A percentile compares a stretch with the other conserved stretches of the same genome.
phyloP scores from a whole-genome alignment of 2,329 filamentous ascomycete species.

The Xylaria multiplex region DNA sequence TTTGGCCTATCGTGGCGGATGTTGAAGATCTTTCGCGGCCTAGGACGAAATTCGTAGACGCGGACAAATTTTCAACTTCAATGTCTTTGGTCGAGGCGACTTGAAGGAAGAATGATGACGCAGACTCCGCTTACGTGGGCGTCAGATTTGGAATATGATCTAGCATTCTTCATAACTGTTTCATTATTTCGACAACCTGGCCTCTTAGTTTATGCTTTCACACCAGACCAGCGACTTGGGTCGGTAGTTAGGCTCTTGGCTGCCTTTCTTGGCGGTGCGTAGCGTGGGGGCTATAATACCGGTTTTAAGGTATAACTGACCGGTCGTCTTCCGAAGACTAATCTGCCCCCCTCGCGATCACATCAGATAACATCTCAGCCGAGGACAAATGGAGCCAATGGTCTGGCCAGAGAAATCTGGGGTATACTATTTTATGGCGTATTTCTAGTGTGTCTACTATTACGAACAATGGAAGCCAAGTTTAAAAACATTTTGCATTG shows the following conservation, averaged over 20 bases:
- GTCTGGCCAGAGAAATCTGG: too few relatives aligned
- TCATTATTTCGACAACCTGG: constrained; percentile 3
- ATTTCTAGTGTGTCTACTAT: too few relatives aligned
- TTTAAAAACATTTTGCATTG: too few relatives aligned
- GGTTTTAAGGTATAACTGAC: not conserved
- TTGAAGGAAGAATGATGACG: constrained; percentile 3
- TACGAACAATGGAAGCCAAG: too few relatives aligned
- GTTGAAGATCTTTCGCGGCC: not conserved
- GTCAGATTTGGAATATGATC: constrained; percentile 6
- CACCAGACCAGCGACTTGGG: constrained; percentile 21
- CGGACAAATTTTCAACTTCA: not conserved
- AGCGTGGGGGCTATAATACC: constrained; percentile 2
- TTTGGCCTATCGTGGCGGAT: not conserved
- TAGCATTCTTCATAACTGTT: not conserved
- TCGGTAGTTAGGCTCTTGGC: constrained; percentile 28
- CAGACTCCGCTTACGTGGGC: not conserved
- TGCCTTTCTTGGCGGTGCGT: not conserved
- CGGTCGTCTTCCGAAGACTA: constrained; percentile 18
- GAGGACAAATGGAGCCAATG: constrained; percentile 18
- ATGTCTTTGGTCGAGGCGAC: not conserved
- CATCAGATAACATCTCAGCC: not conserved
- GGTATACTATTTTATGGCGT: too few relatives aligned
- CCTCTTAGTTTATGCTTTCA: constrained; percentile 4
- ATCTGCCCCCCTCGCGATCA: constrained; percentile 17
- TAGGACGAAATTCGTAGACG: not conserved